Conservation (phyloP, 176 grass and related monocot genomes). For the Cenchrus americanus region DNA sequence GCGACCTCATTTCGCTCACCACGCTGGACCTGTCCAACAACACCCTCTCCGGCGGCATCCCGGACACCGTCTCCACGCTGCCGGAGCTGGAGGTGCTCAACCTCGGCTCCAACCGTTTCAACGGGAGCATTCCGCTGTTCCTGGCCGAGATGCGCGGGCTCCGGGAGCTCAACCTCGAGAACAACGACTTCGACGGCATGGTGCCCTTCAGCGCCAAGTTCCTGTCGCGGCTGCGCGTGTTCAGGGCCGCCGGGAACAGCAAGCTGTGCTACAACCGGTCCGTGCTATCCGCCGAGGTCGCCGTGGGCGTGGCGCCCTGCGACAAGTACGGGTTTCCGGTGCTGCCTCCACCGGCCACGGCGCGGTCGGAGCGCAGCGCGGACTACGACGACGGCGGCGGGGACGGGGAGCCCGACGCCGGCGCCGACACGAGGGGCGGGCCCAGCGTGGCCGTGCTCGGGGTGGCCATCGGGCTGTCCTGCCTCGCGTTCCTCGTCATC, state of each 20-base stretch:
- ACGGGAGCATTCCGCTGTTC: constrained; percentile 81
- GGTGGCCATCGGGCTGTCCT: constrained; percentile 86
- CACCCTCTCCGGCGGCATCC: constrained; percentile 71
- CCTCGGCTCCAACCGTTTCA: constrained; percentile 84
- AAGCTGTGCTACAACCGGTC: constrained; percentile 96
- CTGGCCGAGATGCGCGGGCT: constrained; percentile 61
- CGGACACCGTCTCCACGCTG: constrained; percentile 68
- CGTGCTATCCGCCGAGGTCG: constrained; percentile 62
- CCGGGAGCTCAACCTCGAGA: constrained; percentile 75
- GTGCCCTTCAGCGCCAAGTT: constrained; percentile 77
- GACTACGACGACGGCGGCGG: constrained; percentile 56
- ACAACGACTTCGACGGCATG: constrained; percentile 91
- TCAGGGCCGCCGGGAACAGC: constrained; percentile 75
- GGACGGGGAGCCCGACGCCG: constrained; percentile 25
- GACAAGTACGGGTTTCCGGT: constrained; percentile 85
- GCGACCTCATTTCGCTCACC: constrained; percentile 75
- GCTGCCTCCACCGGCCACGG: constrained; percentile 58
- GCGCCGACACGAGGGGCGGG: constrained; percentile 42
- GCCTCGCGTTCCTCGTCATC: constrained; percentile 82
- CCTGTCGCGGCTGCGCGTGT: constrained; percentile 59
- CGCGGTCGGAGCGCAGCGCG: constrained; percentile 61
- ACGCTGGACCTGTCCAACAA: constrained; percentile 69
- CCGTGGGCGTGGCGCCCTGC: constrained; percentile 81
- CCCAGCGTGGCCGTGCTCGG: constrained; percentile 86
- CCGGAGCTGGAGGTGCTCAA: constrained; percentile 76